Evolutionary conservation across 805 yeast genomes (phyloP).

Genomic region (Yarrowia hollandica): DNA sequence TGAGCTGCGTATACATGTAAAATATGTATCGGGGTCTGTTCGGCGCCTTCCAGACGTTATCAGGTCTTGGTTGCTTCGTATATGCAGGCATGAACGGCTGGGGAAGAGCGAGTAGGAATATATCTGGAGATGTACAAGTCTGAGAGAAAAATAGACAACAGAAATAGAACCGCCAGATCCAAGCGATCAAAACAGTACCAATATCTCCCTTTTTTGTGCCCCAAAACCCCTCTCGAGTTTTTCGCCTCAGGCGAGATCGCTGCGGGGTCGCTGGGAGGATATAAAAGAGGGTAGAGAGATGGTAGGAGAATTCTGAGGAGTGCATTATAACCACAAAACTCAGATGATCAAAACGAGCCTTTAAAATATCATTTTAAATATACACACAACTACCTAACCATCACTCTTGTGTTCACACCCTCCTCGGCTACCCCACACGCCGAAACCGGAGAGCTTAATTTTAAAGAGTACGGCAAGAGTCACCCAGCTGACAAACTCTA

Average conservation of each 20-base stretch:
- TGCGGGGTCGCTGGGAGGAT: neutral
- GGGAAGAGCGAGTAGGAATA: neutral
- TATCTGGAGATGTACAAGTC: neutral
- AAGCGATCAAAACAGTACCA: too few relatives aligned
- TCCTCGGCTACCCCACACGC: slow-evolving; percentile 25
- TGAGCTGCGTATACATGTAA: too few relatives aligned
- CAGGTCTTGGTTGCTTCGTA: neutral
- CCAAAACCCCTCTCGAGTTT: too few relatives aligned
- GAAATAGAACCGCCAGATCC: neutral
- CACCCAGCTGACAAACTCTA: slow-evolving; percentile 18
- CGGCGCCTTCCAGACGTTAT: too few relatives aligned
- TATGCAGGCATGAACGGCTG: neutral
- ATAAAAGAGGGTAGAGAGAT: neutral
- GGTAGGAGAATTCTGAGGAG: neutral
- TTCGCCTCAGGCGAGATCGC: neutral
- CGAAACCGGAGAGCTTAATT: slow-evolving; percentile 11
- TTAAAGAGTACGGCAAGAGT: slow-evolving; percentile 1
- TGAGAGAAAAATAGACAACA: neutral
- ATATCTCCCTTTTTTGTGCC: neutral
- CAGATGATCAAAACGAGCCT: too few relatives aligned
- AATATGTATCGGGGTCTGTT: neutral
- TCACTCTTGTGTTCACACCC: too few relatives aligned
- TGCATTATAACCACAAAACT: neutral
- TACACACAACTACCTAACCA: too few relatives aligned
- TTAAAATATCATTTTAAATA: too few relatives aligned